Base-by-base conservation (phyloP, 352 stramenopile species). In the Phytophthora constricta region DNA sequence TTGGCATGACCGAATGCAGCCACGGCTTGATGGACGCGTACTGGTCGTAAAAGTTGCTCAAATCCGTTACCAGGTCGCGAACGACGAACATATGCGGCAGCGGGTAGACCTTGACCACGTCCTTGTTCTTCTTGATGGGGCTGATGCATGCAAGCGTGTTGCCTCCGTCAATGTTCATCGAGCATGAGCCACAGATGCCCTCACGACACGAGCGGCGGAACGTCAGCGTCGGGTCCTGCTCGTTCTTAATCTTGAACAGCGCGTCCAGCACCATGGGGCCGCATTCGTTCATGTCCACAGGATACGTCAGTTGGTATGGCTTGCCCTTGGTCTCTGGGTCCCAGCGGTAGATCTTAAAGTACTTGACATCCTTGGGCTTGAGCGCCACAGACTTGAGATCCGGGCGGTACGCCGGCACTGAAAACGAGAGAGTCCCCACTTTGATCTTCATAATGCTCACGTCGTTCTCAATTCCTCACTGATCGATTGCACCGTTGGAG, bases 11-110 rank as follows among this genome's bases (percentile, higher is more conserved):
- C 68, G 91, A 97, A 79, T 99, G 96, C 55, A 99, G 91, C 97
- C 97, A 99, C n/a, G 98, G 98, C 85, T 99, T 91, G 81, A 99
- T 99, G 65, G 89, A 97, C 28, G 89, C 90, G 83, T 98, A 98
- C 85, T 99, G 96, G 71, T 98, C 91, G 87, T 98, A 99, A 62
- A 98, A 99, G 87, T 99, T 99, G 74, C 96, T 98, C 91, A 99
- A 97, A 82, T 99, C 98, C 16, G 98, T 95, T 56, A 99, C 97
- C 33, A 99, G 87, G 79, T 99, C 98, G 73, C 99, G 99, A 58
- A 99, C 76, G 14, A 99, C 97, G 76, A 98, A 99, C 98, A 99
- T 99, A 87, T 99, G 98, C 46, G 98, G 98, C 48, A 99, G 82
- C 31, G 98, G 98, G 85, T 99, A 99, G 80, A 99, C 99, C 80